Evolutionary conservation across 306 rosid species (phyloP).

Genomic region (Gillenia trifoliata): DNA sequence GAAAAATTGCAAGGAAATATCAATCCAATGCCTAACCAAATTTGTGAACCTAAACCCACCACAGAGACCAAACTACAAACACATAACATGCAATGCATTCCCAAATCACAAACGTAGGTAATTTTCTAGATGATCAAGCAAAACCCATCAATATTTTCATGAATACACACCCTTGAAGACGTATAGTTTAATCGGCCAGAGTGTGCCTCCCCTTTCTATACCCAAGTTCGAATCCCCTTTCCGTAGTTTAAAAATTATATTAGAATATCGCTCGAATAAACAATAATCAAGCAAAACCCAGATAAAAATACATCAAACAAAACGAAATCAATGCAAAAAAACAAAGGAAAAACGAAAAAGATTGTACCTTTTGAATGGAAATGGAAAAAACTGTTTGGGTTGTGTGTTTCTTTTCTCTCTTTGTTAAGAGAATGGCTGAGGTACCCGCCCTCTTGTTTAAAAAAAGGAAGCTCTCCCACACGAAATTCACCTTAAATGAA

Average conservation of each 20-base stretch:
- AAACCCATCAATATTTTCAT: background rate
- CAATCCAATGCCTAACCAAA: background rate
- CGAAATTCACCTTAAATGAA: conserved; percentile 52
- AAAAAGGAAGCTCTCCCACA: conserved; percentile 42
- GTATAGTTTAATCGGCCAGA: too few species aligned
- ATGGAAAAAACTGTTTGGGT: background rate
- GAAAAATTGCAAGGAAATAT: background rate
- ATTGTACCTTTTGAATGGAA: conserved; percentile 39
- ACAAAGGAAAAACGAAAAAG: background rate
- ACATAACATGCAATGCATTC: background rate
- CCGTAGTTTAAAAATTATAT: too few species aligned
- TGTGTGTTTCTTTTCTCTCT: background rate
- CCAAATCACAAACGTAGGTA: background rate
- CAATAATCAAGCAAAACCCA: background rate
- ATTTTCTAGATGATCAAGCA: conserved; percentile 12
- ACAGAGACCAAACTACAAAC: background rate
- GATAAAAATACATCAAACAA: background rate
- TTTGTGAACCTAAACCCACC: background rate
- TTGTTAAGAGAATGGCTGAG: conserved; percentile 18
- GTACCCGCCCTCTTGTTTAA: conserved; percentile 52
- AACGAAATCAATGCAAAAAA: background rate
- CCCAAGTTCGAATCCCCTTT: background rate
- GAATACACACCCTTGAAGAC: too few species aligned
- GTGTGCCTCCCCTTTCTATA: too few species aligned
- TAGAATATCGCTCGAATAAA: background rate